A percentile compares a stretch with the other conserved stretches of the same genome.
Conservation (phyloP, 495 filamentous ascomycete species). For the Aspergillus steynii region DNA sequence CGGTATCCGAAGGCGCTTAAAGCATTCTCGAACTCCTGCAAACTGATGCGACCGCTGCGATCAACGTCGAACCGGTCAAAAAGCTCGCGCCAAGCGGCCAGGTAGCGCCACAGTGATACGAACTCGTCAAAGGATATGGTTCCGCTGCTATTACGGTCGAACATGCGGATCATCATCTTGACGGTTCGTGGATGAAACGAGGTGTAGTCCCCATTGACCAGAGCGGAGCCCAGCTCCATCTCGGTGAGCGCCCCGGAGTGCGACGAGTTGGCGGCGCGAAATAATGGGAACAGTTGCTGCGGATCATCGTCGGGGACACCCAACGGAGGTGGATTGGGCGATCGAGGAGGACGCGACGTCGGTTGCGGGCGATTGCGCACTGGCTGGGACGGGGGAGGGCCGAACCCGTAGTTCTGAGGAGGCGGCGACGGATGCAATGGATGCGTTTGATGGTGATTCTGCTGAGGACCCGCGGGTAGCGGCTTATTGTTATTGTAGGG, state of each 20-base stretch:
- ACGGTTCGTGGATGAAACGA: constrained; percentile 96
- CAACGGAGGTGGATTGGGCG: constrained; percentile 58
- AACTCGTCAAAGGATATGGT: constrained; percentile 95
- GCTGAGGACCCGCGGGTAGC: constrained; percentile 23
- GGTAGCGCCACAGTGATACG: constrained; percentile 88
- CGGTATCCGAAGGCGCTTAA: constrained; percentile 94
- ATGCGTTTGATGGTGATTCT: constrained; percentile 33
- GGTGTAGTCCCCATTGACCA: constrained; percentile 95
- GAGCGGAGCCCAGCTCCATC: constrained; percentile 81
- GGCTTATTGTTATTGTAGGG: constrained; percentile 24
- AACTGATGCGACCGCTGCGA: constrained; percentile 79
- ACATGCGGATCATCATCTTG: constrained; percentile 99
- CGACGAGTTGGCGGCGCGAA: constrained; percentile 85
- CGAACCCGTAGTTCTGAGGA: constrained; percentile 60
- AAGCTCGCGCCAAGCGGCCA: constrained; percentile 87
- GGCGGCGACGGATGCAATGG: constrained; percentile 55
- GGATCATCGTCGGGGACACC: constrained; percentile 63
- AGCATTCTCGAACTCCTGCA: constrained; percentile 86
- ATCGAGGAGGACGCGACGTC: constrained; percentile 58
- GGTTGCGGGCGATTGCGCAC: constrained; percentile 53
- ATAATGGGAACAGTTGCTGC: constrained; percentile 72
- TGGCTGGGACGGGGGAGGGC: constrained; percentile 50
- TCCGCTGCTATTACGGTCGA: constrained; percentile 82
- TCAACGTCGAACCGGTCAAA: constrained; percentile 97
- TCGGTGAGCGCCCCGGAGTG: constrained; percentile 83